A percentile compares a stretch with the other conserved stretches of the same genome.
phyloP scores from a whole-genome alignment of 768 basidiomycete genomes.

The Chiua virens region DNA sequence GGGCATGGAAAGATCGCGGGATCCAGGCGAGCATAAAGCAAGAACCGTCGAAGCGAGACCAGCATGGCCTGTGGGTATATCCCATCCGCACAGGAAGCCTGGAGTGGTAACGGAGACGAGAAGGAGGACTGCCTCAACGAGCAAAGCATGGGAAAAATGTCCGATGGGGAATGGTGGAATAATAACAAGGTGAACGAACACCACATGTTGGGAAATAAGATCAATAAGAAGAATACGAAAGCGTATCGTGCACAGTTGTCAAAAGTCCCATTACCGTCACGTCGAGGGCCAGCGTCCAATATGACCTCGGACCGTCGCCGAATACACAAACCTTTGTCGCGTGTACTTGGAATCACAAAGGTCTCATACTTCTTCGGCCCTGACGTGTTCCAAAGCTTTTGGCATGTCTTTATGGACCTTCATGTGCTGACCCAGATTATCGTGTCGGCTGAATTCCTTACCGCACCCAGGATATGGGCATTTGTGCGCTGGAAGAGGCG shows the following conservation, averaged over 20 bases:
- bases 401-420: constrained; percentile 61
- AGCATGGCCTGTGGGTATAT: constrained; percentile 24
- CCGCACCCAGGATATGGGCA: constrained; percentile 80
- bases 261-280: constrained; percentile 27
- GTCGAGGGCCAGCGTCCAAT: constrained; percentile 10
- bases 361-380: constrained; percentile 21
- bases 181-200: constrained; percentile 21
- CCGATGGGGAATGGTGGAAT: constrained; percentile 21
- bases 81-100: constrained; percentile 13
- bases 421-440: constrained; percentile 88
- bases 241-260: constrained; percentile 22
- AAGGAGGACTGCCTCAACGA: constrained; percentile 17
- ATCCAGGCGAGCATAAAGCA: constrained; percentile 22
- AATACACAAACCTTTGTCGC: constrained; percentile 17
- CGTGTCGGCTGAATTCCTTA: constrained; percentile 84
- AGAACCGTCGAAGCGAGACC: constrained; percentile 14
- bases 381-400: constrained; percentile 28
- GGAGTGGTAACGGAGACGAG: constrained; percentile 6
- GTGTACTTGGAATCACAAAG: not conserved
- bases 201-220: constrained; percentile 27
- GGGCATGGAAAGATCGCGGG: constrained; percentile 17
- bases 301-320: constrained; percentile 24
- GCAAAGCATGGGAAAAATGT: constrained; percentile 22
- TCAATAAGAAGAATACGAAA: constrained; percentile 27
- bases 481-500: constrained; percentile 57